Evolutionary conservation across 768 basidiomycete genomes (phyloP).

Genomic region (Lactarius sp.): DNA sequence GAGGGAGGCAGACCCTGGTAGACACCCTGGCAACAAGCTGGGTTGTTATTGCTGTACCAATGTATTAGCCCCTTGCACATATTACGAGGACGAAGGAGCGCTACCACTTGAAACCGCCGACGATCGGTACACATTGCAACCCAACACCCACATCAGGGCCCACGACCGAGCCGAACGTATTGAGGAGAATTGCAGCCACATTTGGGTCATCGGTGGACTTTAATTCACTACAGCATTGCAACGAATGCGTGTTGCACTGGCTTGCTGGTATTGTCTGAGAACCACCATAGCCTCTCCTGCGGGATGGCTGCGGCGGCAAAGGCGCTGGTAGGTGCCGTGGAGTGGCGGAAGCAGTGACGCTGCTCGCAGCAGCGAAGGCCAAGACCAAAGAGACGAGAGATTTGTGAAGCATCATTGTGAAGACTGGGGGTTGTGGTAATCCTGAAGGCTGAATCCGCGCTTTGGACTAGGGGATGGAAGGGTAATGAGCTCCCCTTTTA

Average conservation of each 20-base stretch:
- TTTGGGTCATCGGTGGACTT: not conserved
- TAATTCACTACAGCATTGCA: not conserved
- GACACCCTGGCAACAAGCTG: not conserved
- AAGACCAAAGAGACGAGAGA: slow-evolving; percentile 5
- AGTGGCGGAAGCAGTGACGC: not conserved
- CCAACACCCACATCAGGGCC: not conserved
- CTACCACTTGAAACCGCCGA: not conserved
- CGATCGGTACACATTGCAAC: rapidly evolving
- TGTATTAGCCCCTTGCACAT: not conserved
- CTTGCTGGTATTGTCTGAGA: not conserved
- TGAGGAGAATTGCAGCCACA: not conserved
- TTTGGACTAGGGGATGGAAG: slow-evolving; percentile 2
- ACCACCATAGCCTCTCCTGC: not conserved
- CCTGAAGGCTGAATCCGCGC: slow-evolving; percentile 5
- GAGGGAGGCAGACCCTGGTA: not conserved
- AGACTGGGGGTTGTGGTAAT: not conserved
- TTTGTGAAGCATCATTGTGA: slow-evolving; percentile 9
- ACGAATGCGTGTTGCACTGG: not conserved
- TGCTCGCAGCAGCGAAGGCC: not conserved
- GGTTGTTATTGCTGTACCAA: not conserved
- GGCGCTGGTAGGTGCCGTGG: not conserved
- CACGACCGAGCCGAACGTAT: not conserved
- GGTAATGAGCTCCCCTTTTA: not conserved
- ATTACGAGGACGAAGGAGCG: not conserved
- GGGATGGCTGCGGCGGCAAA: not conserved